These are phyloP conservation scores for Phytopythium ostracodes DNA, from an alignment of 352 stramenopile species.

Conservation along the genomic window DNA sequence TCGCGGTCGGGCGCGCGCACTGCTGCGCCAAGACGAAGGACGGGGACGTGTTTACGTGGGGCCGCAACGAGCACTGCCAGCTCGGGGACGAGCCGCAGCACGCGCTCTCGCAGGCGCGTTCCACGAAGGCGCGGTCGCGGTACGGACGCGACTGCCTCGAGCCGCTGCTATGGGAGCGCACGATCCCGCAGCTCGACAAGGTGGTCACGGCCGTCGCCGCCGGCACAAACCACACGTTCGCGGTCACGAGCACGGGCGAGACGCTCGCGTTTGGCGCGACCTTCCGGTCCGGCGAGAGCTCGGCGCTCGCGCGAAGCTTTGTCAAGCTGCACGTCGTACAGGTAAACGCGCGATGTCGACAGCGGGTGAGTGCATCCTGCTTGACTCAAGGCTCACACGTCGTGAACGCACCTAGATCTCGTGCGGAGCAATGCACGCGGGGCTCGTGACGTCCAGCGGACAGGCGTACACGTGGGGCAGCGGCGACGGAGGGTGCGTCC, in stretches of 20 bases:
- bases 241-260: constrained; percentile 40
- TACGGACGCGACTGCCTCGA: constrained; percentile 60
- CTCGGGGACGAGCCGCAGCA: constrained; percentile 62
- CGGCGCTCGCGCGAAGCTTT: constrained; percentile 46
- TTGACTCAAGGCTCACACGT: no score
- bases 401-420: constrained; percentile 54
- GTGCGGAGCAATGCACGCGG: constrained; percentile 73
- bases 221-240: constrained; percentile 74
- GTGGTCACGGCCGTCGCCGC: constrained; percentile 51
- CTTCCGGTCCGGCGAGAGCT: constrained; percentile 58
- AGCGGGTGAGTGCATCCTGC: no score
- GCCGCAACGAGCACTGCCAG: constrained; percentile 81
- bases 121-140: constrained; percentile 51
- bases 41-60: constrained; percentile 82
- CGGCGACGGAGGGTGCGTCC: constrained; percentile 77
- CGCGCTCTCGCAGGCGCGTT: constrained; percentile 42
- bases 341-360: constrained; percentile 17
- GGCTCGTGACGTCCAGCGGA: constrained; percentile 64
- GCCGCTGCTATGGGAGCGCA: constrained; percentile 65
- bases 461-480: constrained; percentile 81
- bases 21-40: constrained; percentile 75
- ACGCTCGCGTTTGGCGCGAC: constrained; percentile 67
- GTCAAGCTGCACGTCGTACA: constrained; percentile 56
- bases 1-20: constrained; percentile 72
- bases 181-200: constrained; percentile 35